These are phyloP conservation scores for Lachancea waltii DNA, from an alignment of 805 yeast species.

Conservation along the genomic window DNA sequence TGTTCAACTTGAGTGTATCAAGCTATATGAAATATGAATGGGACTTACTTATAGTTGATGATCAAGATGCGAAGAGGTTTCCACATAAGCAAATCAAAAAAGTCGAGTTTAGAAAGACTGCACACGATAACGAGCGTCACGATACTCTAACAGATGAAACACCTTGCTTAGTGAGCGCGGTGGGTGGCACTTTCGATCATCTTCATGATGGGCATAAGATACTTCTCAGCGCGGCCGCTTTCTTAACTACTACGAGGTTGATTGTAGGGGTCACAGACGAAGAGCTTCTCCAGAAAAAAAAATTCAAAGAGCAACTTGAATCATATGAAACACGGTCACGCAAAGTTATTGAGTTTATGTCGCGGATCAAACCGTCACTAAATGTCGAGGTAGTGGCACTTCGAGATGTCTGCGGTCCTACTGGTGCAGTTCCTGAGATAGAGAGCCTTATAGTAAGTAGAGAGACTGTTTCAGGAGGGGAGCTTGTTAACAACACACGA, in stretches of 20 bases:
- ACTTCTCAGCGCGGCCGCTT: slow-evolving; percentile 64
- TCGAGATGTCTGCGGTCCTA: slow-evolving; percentile 89
- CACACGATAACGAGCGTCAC: neutral
- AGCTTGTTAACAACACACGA: slow-evolving; percentile 61
- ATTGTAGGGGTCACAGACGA: slow-evolving; percentile 84
- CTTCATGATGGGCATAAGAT: slow-evolving; percentile 93
- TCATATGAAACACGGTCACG: slow-evolving; percentile 45
- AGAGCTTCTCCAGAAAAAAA: slow-evolving; percentile 65
- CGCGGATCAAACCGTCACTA: slow-evolving; percentile 40
- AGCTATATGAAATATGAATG: neutral
- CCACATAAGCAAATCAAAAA: slow-evolving; percentile 2
- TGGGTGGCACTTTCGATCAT: slow-evolving; percentile 98
- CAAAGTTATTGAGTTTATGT: slow-evolving; percentile 45
- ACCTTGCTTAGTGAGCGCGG: slow-evolving; percentile 42
- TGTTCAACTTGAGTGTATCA: slow-evolving; percentile 9
- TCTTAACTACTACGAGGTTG: slow-evolving; percentile 45
- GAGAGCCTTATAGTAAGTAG: slow-evolving; percentile 75
- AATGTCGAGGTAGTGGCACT: slow-evolving; percentile 52
- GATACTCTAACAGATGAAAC: slow-evolving; percentile 21
- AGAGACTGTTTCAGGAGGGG: slow-evolving; percentile 76
- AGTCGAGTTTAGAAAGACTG: slow-evolving; percentile 1
- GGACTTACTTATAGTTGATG: slow-evolving; percentile 1
- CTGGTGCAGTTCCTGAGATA: slow-evolving; percentile 66
- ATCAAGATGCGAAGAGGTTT: neutral
- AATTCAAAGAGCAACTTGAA: slow-evolving; percentile 60